phyloP scores from a whole-genome alignment of 2,329 filamentous ascomycete genomes.

The Verticillium alfalfae region DNA sequence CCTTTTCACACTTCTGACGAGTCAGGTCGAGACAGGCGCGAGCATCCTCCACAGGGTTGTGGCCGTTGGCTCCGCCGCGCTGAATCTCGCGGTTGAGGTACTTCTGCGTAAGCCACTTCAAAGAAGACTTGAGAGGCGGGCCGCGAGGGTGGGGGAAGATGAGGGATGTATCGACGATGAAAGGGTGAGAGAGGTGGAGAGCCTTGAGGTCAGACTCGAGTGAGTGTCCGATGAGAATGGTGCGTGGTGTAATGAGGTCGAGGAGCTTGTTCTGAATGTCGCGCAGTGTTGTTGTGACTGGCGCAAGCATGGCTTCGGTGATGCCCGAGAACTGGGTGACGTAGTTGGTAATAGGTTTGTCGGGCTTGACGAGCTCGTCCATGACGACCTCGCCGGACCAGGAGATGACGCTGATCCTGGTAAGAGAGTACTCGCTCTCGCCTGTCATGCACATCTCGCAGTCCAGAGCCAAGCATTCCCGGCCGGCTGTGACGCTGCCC shows the following conservation, averaged over 20 bases:
- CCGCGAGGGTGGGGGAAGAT: slow-evolving; percentile 88
- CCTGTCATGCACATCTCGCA: slow-evolving; percentile 97
- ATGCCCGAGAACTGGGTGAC: slow-evolving; percentile 91
- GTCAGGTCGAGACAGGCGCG: slow-evolving; percentile 86
- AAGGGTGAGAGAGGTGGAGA: slow-evolving; percentile 81
- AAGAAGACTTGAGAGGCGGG: slow-evolving; percentile 79
- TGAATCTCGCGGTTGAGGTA: slow-evolving; percentile 87
- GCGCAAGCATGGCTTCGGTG: slow-evolving; percentile 74
- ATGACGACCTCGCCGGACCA: slow-evolving; percentile 81
- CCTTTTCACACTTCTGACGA: slow-evolving; percentile 93
- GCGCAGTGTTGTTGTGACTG: slow-evolving; percentile 73
- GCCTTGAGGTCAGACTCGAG: slow-evolving; percentile 80
- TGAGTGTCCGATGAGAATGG: slow-evolving; percentile 75
- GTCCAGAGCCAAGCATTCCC: slow-evolving; percentile 75
- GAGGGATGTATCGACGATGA: slow-evolving; percentile 86
- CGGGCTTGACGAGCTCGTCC: slow-evolving; percentile 89
- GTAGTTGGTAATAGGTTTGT: slow-evolving; percentile 85
- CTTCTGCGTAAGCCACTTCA: slow-evolving; percentile 85
- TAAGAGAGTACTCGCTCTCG: slow-evolving; percentile 73
- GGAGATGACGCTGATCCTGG: slow-evolving; percentile 77
- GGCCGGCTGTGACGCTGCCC: slow-evolving; percentile 78
- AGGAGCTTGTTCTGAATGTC: slow-evolving; percentile 81
- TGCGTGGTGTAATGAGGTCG: slow-evolving; percentile 62
- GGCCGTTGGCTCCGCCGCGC: slow-evolving; percentile 66
- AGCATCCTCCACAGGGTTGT: slow-evolving; percentile 91